Base-by-base conservation (phyloP, 2,329 filamentous ascomycete species). In the Epichloe glyceriae region DNA sequence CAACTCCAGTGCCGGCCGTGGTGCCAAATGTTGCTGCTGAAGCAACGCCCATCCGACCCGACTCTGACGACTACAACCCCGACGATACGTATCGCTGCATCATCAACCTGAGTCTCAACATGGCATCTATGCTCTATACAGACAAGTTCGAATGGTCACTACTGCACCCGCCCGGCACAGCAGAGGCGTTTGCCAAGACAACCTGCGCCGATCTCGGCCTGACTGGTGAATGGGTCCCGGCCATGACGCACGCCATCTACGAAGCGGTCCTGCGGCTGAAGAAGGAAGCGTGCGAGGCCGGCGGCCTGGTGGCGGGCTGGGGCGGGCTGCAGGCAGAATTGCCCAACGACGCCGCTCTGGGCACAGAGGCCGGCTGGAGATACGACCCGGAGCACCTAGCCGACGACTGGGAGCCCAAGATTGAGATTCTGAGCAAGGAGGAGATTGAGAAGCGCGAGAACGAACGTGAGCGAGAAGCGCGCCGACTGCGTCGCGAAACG, bases 121-220 rank as follows among this genome's bases (percentile, higher is more conserved):
- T 97, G 20, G 83, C 89, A 49, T 95, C 94, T 51, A 83, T 86
- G 59, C 78, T 97, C 12, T 97, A 96, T 67, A 94, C 88, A 3
- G 93, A 98, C 73, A 95, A 90, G 62, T 97, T 98, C 56, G 91
- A 97, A 65, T 97, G 91, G 91, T 97, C 91, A 5, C 73, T 98
- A 19, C 74, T 95, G 17, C 90, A 97, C 61, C 89, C 90, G 2
- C 86, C 89, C 2, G 91, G 91, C 20, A 89, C 91, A 41, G 88
- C 93, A 0, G 91, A 98, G 66, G 81, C 85, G 12, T 97, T 97
- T 65, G 90, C 93, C 35, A 88, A 88, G 63, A 82, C 88, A 56
- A 97, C 93, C 0, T 97, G 93, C 64, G 86, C 88, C 30, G 93
- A 98, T 64, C 73, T 98, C 8, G 91, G 91, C 6, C 73, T 98